Evolutionary conservation across 805 yeast species (phyloP), one percentile per base, ranked within the genome.

Genomic region (Metschnikowia similis): DNA sequence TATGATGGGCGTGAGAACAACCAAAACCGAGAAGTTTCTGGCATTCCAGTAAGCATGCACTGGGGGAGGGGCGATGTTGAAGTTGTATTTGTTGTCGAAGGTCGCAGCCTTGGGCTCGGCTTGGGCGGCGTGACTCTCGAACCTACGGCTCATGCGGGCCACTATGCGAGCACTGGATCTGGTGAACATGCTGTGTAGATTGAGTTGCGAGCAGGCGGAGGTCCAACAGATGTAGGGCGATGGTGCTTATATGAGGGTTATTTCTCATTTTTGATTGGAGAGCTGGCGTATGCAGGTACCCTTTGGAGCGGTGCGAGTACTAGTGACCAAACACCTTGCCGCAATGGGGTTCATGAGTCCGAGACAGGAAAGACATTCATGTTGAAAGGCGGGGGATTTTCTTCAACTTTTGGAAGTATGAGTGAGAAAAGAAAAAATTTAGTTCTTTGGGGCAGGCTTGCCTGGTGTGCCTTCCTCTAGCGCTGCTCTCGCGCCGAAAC

Each of bases 11-110:
- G 70, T 61, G 47, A 71, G 69, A 31, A 72, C 74, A 41, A 72
- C 53, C 44, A 71, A 59, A 32, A 71, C 65, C 28, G 65, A 58
- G 41, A 68, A 62, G 59, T 72, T 72, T 50, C 70, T 65, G 54
- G 60, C 58, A 56, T 66, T 70, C 78, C 78, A 73, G 64, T 73
- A 73, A 53, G 66, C 69, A 56, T 73, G 78, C 45, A 70, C 72
- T 45, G 71, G 77, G 37, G 78, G 78, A 34, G 77, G 77, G 49
- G 63, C 63, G 51, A 64, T 66, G 61, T 73, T 66, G 63, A 73
- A 73, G 60, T 69, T 66, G 62, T 64, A 58, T 51, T 71, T 73
- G 65, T 73, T 73, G 60, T 60, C 69, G 66, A 73, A 73, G n/a
- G 69, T 48, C n/a, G 70, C 49, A 31, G 58, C 60, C 41, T 55